Conservation (phyloP, 2,329 filamentous ascomycete genomes). For the Falciphora oryzae region DNA sequence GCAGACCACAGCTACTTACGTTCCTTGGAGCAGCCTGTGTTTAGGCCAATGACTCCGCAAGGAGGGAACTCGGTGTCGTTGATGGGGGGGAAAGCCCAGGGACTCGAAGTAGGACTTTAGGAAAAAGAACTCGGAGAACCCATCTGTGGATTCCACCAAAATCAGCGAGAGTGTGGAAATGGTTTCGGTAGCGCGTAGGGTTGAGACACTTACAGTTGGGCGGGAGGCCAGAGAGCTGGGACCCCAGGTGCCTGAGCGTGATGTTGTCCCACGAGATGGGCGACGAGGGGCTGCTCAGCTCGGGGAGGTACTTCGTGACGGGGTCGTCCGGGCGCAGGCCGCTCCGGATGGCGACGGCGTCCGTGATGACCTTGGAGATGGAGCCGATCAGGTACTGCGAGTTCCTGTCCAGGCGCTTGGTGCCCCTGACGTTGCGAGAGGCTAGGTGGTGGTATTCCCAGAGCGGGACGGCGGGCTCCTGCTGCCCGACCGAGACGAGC, state of each 20-base stretch:
- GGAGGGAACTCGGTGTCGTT: slow-evolving; percentile 27
- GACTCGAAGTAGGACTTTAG: slow-evolving; percentile 27
- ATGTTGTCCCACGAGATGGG: slow-evolving; percentile 30
- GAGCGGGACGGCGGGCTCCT: slow-evolving; percentile 21
- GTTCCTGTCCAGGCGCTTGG: slow-evolving; percentile 24
- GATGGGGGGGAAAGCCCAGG: slow-evolving; percentile 31
- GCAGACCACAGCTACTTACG: slow-evolving; percentile 17
- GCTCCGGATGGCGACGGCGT: slow-evolving; percentile 29
- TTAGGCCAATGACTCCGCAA: slow-evolving; percentile 31
- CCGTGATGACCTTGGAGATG: slow-evolving; percentile 33
- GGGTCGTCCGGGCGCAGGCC: slow-evolving; percentile 32
- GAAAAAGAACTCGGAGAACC: slow-evolving; percentile 32
- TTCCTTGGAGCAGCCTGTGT: slow-evolving; percentile 26
- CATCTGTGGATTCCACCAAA: slow-evolving; percentile 18
- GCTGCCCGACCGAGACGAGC: slow-evolving; percentile 25
- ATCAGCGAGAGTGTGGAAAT: not conserved
- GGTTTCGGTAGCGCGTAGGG: too few relatives aligned
- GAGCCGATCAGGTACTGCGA: slow-evolving; percentile 38
- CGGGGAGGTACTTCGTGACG: slow-evolving; percentile 39
- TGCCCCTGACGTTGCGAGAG: slow-evolving; percentile 28
- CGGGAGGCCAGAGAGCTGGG: slow-evolving; percentile 30
- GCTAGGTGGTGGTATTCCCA: slow-evolving; percentile 38
- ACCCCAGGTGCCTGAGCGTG: slow-evolving; percentile 30
- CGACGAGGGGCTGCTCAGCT: slow-evolving; percentile 19
- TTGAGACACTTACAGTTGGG: slow-evolving; percentile 27